Base-by-base conservation (phyloP, 1,284 basidiomycete species). In the Tranzscheliella williamsii region DNA sequence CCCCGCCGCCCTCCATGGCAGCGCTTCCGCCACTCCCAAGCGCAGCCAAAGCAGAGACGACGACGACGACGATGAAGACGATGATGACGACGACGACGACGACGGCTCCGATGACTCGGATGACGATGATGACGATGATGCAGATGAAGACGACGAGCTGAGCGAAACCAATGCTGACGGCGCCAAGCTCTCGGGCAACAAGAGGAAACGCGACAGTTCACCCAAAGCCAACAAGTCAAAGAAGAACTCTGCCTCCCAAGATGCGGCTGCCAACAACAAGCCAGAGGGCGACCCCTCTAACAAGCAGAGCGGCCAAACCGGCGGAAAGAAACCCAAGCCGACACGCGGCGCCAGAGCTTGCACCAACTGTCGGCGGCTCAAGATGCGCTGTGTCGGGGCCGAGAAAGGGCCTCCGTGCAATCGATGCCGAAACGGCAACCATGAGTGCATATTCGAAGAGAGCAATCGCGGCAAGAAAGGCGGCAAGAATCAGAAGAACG, bases 321-420 rank as follows among this genome's bases (percentile, higher is more conserved):
- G 44, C 15, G 40, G 35, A 20, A 69, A 65, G 38, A 77, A 76
- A 42, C 64, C 69, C 21, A 77, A 77, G 38, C 67, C 74, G 0
- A 76, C 73, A 13, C 68, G 75, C 12, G 74, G 74, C 22, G 55
- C 23, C 64, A 91, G 90, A 42, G 92, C 92, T 0, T 95, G 92
- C 67, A 91, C 89, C 0, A 90, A 93, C 24, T 97, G 94, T 78
- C 86, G 94, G 24, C 87, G 91, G 38, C 85, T 97, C 60, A 98
- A 98, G 82, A 98, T 98, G 94, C 90, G 94, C 67, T 98, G 94
- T 67, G 90, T 95, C 16, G 91, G 89, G 27, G 90, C 90, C 2
- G 92, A 95, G 72, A 78, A 92, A 26, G 91, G 90, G 0, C 89
- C 90, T 0, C 91, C 92, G 1, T 96, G 92, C 80, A 92, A 91